phyloP scores from a whole-genome alignment of 768 basidiomycete genomes.

The Kwoniella newhampshirensis region DNA sequence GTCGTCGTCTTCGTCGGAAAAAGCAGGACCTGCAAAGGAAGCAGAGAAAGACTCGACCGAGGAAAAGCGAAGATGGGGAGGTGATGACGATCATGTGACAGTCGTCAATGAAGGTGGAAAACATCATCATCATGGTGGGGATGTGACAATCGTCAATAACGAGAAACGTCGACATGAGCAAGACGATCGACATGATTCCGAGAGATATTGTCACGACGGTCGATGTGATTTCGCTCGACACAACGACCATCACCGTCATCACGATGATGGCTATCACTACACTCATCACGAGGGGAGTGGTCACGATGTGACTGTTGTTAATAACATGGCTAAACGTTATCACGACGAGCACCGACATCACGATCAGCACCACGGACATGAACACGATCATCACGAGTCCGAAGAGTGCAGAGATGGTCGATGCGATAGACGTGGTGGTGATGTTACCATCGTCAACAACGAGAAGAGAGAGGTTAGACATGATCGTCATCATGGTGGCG shows the following conservation, averaged over 20 bases:
- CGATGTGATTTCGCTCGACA: not conserved
- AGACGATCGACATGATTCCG: not conserved
- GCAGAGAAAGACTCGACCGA: constrained; percentile 2
- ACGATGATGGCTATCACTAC: not conserved
- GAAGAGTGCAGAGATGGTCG: constrained; percentile 14
- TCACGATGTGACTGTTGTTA: constrained; percentile 8
- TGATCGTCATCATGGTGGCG: not conserved
- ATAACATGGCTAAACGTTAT: constrained; percentile 10
- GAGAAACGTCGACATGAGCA: constrained; percentile 2
- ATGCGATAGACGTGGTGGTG: constrained; percentile 12
- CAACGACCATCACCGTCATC: not conserved
- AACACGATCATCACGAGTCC: not conserved
- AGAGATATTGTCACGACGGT: too few relatives aligned
- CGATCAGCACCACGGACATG: constrained; percentile 8
- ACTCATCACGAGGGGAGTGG: not conserved
- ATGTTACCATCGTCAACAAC: constrained; percentile 5
- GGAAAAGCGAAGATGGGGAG: not conserved
- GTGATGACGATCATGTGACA: not conserved
- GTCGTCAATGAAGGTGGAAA: not conserved
- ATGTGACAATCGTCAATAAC: constrained; percentile 15
- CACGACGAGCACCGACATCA: constrained; percentile 9
- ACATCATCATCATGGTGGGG: constrained; percentile 9
- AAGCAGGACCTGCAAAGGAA: too few relatives aligned
- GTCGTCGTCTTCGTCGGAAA: too few relatives aligned
- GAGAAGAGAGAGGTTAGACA: not conserved